Base-by-base conservation (phyloP, 345 rosid genomes). In the Eucalyptus lansdowneana region DNA sequence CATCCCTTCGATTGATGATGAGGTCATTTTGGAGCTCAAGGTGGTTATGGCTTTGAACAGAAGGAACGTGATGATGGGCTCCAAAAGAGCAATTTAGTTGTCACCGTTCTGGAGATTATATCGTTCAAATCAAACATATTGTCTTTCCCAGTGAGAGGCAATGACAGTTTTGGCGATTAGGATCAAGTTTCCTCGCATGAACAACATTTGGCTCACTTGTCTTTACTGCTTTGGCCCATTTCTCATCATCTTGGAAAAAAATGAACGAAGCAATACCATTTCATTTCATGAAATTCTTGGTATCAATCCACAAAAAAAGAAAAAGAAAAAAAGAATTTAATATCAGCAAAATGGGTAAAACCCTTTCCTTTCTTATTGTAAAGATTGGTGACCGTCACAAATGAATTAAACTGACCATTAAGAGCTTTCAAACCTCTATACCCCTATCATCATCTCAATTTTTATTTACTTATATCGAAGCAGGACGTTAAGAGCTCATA, bases 1-100 rank as follows among this genome's bases (percentile, higher is more conserved):
- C 19, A 7, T 65, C 10, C 37, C 37, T 65, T 65, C 0, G 0
- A 2, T 2, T 0, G 0, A 65, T 0, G 9, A 65, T n/a, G 37
- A 65, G 37, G 72, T n/a, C 72, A 7, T n/a, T 65, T 14, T n/a
- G 72, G 72, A 65, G 72, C 19, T 62, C 34, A 27, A 0, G 17
- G 69, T 27, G 69, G 31, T 6, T 27, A 1, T 7, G 34, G 69
- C 16, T 11, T 27, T 60, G 69, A 60, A 6, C 14, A 27, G 14
- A 14, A 60, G 31, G 67, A 60, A 11, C 15, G 15, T 25, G 67
- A 54, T 54, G 27, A 54, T 21, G 2, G 5, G 60, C 60, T 58
- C 65, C 65, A 2, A 22, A 24, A 58, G 65, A 58, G 13, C 65
- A 10, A 58, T 56, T 25, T 11, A 24, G 12, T 6, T 58, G 7